Evolutionary conservation across 208 protist genomes (phyloP).

Genomic region (Crithidia fasciculata): DNA sequence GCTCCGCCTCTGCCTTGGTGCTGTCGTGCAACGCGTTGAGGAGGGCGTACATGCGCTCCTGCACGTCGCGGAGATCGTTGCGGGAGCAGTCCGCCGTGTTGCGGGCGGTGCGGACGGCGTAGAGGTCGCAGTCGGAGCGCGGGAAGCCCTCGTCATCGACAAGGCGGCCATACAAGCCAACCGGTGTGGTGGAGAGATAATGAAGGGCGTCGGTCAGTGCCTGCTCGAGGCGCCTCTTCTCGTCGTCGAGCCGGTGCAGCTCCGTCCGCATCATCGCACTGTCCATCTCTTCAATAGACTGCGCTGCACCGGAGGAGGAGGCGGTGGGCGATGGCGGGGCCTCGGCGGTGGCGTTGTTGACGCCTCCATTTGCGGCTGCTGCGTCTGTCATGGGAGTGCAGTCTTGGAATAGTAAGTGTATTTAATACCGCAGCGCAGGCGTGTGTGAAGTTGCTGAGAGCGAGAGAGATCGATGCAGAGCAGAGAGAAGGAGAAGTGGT

Average conservation of each 20-base stretch:
- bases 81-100: conserved; percentile 66
- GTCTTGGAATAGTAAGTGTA: too few species aligned
- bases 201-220: conserved; percentile 59
- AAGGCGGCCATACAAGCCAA: conserved; percentile 63
- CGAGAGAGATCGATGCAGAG: too few species aligned
- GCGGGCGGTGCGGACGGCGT: conserved; percentile 74
- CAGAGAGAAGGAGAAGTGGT: too few species aligned
- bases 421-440: too few species aligned
- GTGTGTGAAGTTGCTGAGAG: too few species aligned
- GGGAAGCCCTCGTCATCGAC: conserved; percentile 85
- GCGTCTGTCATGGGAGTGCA: background rate
- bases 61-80: conserved; percentile 69
- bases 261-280: conserved; percentile 27
- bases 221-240: conserved; percentile 42
- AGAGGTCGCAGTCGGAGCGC: conserved; percentile 84
- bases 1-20: conserved; percentile 50
- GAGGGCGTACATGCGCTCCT: conserved; percentile 59
- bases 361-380: background rate
- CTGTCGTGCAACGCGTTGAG: conserved; percentile 62
- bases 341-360: background rate
- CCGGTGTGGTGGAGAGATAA: conserved; percentile 70
- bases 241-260: conserved; percentile 41
- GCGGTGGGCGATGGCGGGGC: background rate
- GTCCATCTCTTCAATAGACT: conserved; percentile 20
- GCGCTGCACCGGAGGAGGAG: background rate